Evolutionary conservation across 768 basidiomycete genomes (phyloP).

Genomic region (Tremella mesenterica): DNA sequence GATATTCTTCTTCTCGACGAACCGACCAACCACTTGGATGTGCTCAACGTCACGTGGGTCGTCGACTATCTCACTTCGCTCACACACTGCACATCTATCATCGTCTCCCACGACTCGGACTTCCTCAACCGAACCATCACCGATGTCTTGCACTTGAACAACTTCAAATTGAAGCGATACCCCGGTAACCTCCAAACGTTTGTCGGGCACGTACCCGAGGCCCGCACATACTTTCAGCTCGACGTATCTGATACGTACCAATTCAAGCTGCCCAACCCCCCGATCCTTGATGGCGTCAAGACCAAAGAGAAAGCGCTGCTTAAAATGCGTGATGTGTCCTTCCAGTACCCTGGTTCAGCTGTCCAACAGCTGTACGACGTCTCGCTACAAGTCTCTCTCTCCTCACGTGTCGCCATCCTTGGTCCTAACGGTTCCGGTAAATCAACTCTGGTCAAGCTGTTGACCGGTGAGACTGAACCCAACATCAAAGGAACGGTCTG

Average conservation of each 20-base stretch:
- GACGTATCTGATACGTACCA: constrained; percentile 93
- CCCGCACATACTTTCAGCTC: constrained; percentile 94
- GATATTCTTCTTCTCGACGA: constrained; percentile 94
- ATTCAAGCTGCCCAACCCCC: constrained; percentile 95
- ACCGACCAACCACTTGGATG: constrained; percentile 79
- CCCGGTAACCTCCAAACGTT: constrained; percentile 91
- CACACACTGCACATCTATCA: constrained; percentile 89
- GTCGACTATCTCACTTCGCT: constrained; percentile 83
- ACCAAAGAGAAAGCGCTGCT: constrained; percentile 95
- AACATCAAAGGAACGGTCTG: constrained; percentile 96
- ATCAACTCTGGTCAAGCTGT: constrained; percentile 90
- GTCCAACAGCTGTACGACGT: constrained; percentile 91
- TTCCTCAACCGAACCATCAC: constrained; percentile 99
- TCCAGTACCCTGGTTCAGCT: constrained; percentile 82
- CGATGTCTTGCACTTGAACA: constrained; percentile 92
- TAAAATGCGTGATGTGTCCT: constrained; percentile 96
- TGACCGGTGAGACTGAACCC: constrained; percentile 91
- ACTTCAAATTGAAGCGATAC: constrained; percentile 94
- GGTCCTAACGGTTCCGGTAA: constrained; percentile 98
- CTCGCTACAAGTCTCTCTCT: constrained; percentile 91
- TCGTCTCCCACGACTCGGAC: constrained; percentile 93
- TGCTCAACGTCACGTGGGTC: constrained; percentile 95
- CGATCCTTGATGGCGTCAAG: constrained; percentile 98
- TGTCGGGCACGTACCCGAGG: constrained; percentile 89
- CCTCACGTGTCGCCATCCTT: constrained; percentile 94